Conservation (phyloP, 495 filamentous ascomycete species). For the Chaetomium cochliodes region DNA sequence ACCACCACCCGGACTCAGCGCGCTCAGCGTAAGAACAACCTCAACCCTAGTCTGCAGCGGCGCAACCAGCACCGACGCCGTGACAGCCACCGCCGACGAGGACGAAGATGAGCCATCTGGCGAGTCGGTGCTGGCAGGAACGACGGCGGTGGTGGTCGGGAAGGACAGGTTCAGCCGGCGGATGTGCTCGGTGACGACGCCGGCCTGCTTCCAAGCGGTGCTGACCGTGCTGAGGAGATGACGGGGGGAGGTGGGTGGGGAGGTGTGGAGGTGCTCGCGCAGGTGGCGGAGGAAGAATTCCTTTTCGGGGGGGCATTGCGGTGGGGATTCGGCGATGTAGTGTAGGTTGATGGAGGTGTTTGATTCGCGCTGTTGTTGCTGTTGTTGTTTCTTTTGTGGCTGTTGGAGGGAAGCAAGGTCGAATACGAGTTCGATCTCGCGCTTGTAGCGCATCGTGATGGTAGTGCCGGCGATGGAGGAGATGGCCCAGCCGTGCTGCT, state of each 20-base stretch:
- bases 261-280: constrained; percentile 54
- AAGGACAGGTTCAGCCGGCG: constrained; percentile 53
- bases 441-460: constrained; percentile 75
- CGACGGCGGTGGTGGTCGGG: constrained; percentile 56
- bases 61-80: constrained; percentile 54
- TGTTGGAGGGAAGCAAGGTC: constrained; percentile 59
- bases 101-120: constrained; percentile 2
- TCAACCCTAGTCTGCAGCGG: constrained; percentile 61
- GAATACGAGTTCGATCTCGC: constrained; percentile 75
- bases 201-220: constrained; percentile 59
- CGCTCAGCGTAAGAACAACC: constrained; percentile 41
- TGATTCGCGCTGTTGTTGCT: constrained; percentile 20
- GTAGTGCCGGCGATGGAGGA: constrained; percentile 58
- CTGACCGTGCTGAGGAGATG: constrained; percentile 56
- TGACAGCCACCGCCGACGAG: constrained; percentile 43
- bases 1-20: constrained; percentile 1
- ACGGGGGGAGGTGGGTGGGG: constrained; percentile 44
- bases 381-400: constrained; percentile 1
- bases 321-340: constrained; percentile 54
- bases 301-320: constrained; percentile 51
- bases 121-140: constrained; percentile 24
- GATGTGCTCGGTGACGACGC: constrained; percentile 52
- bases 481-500: constrained; percentile 74
- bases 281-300: constrained; percentile 71
- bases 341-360: constrained; percentile 47